These are phyloP conservation scores for Lachnellula suecica DNA, from an alignment of 2,329 filamentous ascomycete genomes.

Conservation along the genomic window DNA sequence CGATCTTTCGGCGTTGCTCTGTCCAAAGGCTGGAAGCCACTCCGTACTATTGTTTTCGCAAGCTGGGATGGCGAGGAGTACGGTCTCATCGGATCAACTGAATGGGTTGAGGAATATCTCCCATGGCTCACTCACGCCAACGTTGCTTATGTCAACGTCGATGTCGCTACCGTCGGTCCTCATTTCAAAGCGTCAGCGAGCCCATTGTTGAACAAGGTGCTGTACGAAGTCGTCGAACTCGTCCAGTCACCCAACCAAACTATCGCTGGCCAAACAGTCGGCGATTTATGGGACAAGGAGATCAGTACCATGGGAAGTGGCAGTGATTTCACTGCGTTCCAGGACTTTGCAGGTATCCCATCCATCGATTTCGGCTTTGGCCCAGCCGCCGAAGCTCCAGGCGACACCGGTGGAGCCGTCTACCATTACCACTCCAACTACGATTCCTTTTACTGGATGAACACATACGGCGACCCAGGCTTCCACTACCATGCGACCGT, in stretches of 20 bases:
- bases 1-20: conserved; percentile 72
- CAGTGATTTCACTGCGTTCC: conserved; percentile 67
- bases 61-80: conserved; percentile 76
- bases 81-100: conserved; percentile 75
- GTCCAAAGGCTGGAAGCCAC: conserved; percentile 75
- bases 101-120: conserved; percentile 83
- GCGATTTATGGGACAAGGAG: conserved; percentile 49
- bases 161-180: conserved; percentile 65
- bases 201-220: conserved; percentile 61
- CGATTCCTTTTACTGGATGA: conserved; percentile 84
- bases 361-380: conserved; percentile 58
- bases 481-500: conserved; percentile 60
- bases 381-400: conserved; percentile 29
- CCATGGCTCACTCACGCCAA: conserved; percentile 71
- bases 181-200: conserved; percentile 55
- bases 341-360: conserved; percentile 51
- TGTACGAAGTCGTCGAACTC: conserved; percentile 54
- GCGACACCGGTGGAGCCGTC: conserved; percentile 41
- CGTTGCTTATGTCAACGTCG: conserved; percentile 77
- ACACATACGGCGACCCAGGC: conserved; percentile 68
- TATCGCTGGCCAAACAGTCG: conserved; percentile 37
- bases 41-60: conserved; percentile 88
- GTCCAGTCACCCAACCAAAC: conserved; percentile 43
- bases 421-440: conserved; percentile 85
- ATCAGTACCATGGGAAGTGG: conserved; percentile 62